These are phyloP conservation scores for Auricularia cornea DNA, from an alignment of 768 basidiomycete genomes.

Conservation along the genomic window DNA sequence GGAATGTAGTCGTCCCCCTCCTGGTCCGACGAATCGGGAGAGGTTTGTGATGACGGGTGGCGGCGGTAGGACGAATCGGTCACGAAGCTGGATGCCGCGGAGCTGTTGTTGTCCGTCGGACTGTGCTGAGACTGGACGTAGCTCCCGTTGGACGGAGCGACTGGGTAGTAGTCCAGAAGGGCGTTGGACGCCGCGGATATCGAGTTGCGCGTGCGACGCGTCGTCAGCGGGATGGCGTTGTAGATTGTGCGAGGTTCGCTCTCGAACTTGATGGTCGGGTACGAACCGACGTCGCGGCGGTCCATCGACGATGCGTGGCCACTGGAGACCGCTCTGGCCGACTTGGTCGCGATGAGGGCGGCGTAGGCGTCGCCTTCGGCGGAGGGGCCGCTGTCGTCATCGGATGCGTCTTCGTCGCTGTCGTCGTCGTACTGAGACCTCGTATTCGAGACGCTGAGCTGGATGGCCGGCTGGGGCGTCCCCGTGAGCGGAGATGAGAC, in stretches of 20 bases:
- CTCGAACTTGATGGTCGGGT: background rate
- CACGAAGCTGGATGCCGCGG: background rate
- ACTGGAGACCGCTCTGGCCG: background rate
- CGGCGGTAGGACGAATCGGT: background rate
- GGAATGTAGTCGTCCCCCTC: background rate
- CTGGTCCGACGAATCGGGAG: background rate
- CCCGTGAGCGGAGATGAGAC: background rate
- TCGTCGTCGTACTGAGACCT: background rate
- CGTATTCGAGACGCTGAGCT: background rate
- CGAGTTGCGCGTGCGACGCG: conserved; percentile 5
- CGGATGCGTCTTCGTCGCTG: background rate
- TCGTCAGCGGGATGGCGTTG: background rate
- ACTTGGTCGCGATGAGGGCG: background rate
- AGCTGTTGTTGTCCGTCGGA: background rate
- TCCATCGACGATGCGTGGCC: background rate
- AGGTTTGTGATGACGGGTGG: background rate
- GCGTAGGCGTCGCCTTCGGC: background rate
- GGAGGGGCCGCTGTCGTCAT: background rate
- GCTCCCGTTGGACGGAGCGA: background rate
- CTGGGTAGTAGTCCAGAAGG: background rate
- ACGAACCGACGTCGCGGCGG: background rate
- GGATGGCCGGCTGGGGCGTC: background rate
- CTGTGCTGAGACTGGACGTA: background rate
- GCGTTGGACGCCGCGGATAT: background rate
- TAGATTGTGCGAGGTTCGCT: background rate